These are phyloP conservation scores for Ceriops decandra DNA, from an alignment of 345 rosid genomes.

Conservation along the genomic window DNA sequence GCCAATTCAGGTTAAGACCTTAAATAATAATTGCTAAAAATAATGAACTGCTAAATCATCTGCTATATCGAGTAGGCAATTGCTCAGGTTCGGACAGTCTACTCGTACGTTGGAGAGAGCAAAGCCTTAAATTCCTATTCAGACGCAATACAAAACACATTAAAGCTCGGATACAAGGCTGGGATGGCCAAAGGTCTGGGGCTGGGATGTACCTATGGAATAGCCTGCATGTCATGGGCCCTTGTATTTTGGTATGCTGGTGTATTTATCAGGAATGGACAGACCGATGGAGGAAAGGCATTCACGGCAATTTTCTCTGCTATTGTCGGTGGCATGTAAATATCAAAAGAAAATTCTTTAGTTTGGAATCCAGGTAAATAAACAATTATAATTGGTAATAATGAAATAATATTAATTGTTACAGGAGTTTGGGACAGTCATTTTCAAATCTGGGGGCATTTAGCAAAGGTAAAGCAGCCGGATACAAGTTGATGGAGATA, in stretches of 20 bases:
- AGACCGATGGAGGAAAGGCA: slow-evolving; percentile 96
- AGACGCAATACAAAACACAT: slow-evolving; percentile 88
- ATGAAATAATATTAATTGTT: slow-evolving; percentile 15
- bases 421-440: slow-evolving; percentile 98
- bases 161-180: slow-evolving; percentile 97
- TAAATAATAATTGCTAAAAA: background rate
- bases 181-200: slow-evolving; percentile 99
- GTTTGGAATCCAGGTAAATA: background rate
- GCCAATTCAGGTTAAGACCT: background rate
- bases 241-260: slow-evolving; percentile 99
- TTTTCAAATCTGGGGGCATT: slow-evolving; percentile 98
- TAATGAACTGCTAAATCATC: background rate
- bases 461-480: slow-evolving; percentile 98
- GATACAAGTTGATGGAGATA: slow-evolving; percentile 93
- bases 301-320: slow-evolving; percentile 99
- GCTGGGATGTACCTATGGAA: slow-evolving; percentile 95
- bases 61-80: slow-evolving; percentile 49
- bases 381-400: slow-evolving; percentile 2
- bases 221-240: slow-evolving; percentile 99
- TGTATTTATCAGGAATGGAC: slow-evolving; percentile 89
- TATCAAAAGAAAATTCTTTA: slow-evolving; percentile 5
- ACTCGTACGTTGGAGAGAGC: slow-evolving; percentile 96
- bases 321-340: slow-evolving; percentile 99
- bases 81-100: slow-evolving; percentile 96
- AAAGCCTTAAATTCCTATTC: slow-evolving; percentile 88